Base-by-base conservation (phyloP, 305 asterid genomes). In the Solanum hybrid region DNA sequence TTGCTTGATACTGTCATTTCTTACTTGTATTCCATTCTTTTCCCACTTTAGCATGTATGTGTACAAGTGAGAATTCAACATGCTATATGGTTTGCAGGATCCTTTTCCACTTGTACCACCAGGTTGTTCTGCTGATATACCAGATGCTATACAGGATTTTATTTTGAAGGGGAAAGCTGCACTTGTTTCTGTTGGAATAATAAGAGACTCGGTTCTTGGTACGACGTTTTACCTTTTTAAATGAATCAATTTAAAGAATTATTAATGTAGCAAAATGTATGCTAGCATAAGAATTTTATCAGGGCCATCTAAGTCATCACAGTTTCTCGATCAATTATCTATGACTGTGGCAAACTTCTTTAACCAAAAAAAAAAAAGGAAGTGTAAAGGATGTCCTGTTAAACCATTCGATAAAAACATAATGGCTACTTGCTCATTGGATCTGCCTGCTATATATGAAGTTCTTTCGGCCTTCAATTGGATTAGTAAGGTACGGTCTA, bases 101-200 rank as follows among this genome's bases (percentile, higher is more conserved):
- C 90, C 90, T 85, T 91, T 94, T 90, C 95, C 98, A 28, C 93
- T 97, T 93, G 94, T 92, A 87, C 99, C 99, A 75, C 98, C 97
- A 73, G 97, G 97, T 22, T 96, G 98, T 93, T 93, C 99, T 89
- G 91, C 96, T 87, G 98, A 95, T 40, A 94, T 90, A 87, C 97
- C 97, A 34, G 98, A 95, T 29, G 92, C 97, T 88, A 92, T 94
- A 86, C 92, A 93, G 79, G 98, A 95, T 76, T 96, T 97, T 91
- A 93, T 95, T 90, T 90, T 93, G 91, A 94, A 95, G 93, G 99
- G 96, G 91, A 94, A 92, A 94, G 96, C 97, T 91, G 99, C 98
- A 46, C 97, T 97, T 92, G 93, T 94, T 42, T 96, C 99, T 91
- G 99, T 97, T 87, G 99, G 98, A 90, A 95, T 97, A 92, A 91